A percentile compares a stretch with the other conserved stretches of the same genome.
These are phyloP conservation scores for Arachis hypogaea DNA, from an alignment of 306 rosid genomes.

Conservation along the genomic window DNA sequence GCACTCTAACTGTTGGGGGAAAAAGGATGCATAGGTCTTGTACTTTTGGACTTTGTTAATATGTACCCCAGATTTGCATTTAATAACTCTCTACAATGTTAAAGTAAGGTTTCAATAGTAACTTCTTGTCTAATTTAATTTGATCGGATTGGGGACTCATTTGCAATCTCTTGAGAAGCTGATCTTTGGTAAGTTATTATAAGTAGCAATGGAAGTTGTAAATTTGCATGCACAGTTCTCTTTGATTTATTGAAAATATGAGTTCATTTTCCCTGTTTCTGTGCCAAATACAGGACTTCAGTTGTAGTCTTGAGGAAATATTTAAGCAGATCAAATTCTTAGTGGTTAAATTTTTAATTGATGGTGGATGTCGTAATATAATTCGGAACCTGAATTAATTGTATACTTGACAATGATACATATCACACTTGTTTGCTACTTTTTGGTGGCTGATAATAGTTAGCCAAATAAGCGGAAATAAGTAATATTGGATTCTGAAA, in stretches of 20 bases:
- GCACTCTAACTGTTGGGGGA: neutral
- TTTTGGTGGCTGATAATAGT: constrained; percentile 3
- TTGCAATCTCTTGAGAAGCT: constrained; percentile 6
- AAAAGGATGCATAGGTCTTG: neutral
- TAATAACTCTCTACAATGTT: constrained; percentile 1
- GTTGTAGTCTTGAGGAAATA: neutral
- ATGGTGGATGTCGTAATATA: constrained; percentile 10
- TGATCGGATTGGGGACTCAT: neutral
- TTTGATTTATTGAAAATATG: constrained; percentile 16
- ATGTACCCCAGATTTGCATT: neutral
- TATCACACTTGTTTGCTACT: constrained; percentile 12
- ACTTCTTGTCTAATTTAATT: neutral
- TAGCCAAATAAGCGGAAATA: neutral
- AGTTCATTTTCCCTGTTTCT: constrained; percentile 19
- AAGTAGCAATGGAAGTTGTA: neutral
- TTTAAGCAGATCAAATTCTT: constrained; percentile 16
- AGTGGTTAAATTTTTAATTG: constrained; percentile 15
- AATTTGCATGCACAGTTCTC: neutral
- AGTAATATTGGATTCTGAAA: constrained; percentile 2
- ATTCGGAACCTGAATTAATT: constrained; percentile 26
- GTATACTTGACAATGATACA: neutral
- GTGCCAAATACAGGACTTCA: neutral
- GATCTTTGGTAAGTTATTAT: constrained; percentile 10
- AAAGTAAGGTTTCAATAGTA: constrained; percentile 9
- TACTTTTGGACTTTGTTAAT: constrained; percentile 15